Conservation (phyloP, 1,284 basidiomycete species). For the Malassezia nana region DNA sequence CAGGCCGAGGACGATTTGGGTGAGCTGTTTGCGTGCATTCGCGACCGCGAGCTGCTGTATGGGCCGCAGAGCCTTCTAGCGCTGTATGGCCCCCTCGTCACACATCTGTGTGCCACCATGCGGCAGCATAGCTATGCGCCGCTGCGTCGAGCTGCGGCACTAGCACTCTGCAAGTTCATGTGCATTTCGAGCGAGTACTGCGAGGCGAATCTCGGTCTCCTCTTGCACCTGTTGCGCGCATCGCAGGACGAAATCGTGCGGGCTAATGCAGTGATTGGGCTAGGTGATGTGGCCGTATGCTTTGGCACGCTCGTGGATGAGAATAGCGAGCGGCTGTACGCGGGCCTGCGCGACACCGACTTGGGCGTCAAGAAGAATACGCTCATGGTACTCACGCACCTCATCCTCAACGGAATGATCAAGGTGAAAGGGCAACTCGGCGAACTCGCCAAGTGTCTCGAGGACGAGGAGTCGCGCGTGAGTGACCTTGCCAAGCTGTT, state of each 20-base stretch:
- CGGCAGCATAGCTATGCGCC: constrained; percentile 54
- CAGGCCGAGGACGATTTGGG: constrained; percentile 98
- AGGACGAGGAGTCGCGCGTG: constrained; percentile 80
- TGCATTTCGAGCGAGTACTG: constrained; percentile 91
- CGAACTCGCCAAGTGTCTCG: constrained; percentile 97
- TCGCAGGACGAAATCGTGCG: constrained; percentile 79
- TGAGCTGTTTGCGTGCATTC: constrained; percentile 69
- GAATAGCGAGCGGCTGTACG: constrained; percentile 89
- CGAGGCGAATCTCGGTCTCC: constrained; percentile 71
- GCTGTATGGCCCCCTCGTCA: constrained; percentile 76
- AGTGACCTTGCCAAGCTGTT: constrained; percentile 90
- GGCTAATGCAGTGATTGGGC: constrained; percentile 89
- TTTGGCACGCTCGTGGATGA: constrained; percentile 94
- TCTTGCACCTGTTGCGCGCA: constrained; percentile 87
- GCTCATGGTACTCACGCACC: constrained; percentile 92
- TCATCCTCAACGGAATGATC: constrained; percentile 97
- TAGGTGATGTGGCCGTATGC: constrained; percentile 91
- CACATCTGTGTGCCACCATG: constrained; percentile 69
- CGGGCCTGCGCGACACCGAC: constrained; percentile 75
- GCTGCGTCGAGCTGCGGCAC: constrained; percentile 72
- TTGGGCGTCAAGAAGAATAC: constrained; percentile 96
- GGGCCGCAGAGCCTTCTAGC: constrained; percentile 73
- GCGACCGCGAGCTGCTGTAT: constrained; percentile 79
- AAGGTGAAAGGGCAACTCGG: constrained; percentile 98
- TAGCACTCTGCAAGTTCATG: constrained; percentile 90